Evolutionary conservation across 345 rosid species (phyloP).

Genomic region (Lumnitzera racemosa): DNA sequence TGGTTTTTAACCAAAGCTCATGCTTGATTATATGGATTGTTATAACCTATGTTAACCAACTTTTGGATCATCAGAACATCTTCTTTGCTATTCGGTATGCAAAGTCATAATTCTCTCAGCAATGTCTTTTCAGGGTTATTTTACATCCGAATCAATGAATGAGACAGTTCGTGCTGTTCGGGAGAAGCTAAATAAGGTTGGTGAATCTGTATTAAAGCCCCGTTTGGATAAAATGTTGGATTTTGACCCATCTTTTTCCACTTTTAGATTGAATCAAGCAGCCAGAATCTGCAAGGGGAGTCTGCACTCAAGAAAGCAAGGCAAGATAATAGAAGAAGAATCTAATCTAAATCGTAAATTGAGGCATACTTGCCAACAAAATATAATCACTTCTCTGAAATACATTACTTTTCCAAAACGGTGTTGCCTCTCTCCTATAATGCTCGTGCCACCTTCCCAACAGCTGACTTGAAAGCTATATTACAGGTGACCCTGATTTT

Average conservation of each 20-base stretch:
- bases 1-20: no score
- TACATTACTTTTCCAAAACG: no score
- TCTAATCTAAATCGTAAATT: slow-evolving; percentile 18
- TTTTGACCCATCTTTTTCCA: background rate
- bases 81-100: background rate
- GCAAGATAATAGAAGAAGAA: slow-evolving; percentile 67
- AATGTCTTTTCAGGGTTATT: slow-evolving; percentile 58
- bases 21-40: background rate
- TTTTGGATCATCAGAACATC: background rate
- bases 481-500: no score
- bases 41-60: background rate
- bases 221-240: background rate
- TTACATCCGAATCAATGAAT: slow-evolving; percentile 74
- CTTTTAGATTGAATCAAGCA: slow-evolving; percentile 54
- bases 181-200: slow-evolving; percentile 79
- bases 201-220: slow-evolving; percentile 4
- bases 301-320: slow-evolving; percentile 51
- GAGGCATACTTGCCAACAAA: no score
- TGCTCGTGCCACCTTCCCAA: no score
- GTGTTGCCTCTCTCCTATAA: no score
- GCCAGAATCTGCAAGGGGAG: slow-evolving; percentile 27
- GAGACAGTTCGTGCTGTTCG: slow-evolving; percentile 60
- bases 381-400: no score
- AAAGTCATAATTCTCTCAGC: background rate
- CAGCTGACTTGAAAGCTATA: no score